Conservation (phyloP, 345 rosid species). For the Kernera saxatilis region DNA sequence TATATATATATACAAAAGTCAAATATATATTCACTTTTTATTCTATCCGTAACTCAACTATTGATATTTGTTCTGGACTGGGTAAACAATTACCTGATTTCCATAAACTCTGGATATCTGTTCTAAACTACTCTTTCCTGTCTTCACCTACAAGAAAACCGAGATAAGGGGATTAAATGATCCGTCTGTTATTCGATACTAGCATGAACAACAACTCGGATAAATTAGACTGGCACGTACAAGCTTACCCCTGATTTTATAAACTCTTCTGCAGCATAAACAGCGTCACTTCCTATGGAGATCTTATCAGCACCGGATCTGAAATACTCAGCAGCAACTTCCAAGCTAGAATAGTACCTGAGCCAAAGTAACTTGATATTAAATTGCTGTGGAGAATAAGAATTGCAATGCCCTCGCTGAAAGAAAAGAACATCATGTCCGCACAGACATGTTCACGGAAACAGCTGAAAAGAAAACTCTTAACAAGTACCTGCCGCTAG, state of each 20-base stretch:
- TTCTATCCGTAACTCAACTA: slow-evolving; percentile 3
- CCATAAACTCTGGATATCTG: slow-evolving; percentile 94
- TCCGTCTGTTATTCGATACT: not conserved
- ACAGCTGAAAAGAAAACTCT: not conserved
- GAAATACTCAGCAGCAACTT: slow-evolving; percentile 96
- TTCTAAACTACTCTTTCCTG: slow-evolving; percentile 87
- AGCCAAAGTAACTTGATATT: not conserved
- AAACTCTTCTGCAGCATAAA: slow-evolving; percentile 86
- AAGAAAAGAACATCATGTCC: not conserved
- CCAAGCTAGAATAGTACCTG: slow-evolving; percentile 96
- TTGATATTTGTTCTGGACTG: not conserved
- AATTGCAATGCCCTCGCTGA: not conserved
- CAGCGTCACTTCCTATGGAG: slow-evolving; percentile 97
- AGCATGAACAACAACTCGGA: slow-evolving; percentile 4
- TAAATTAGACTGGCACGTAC: not conserved
- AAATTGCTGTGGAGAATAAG: not conserved
- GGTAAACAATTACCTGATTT: slow-evolving; percentile 61
- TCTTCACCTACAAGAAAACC: slow-evolving; percentile 50
- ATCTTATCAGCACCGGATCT: slow-evolving; percentile 97
- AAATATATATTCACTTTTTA: not conserved
- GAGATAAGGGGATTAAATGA: not conserved
- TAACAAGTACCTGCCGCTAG: slow-evolving; percentile 72
- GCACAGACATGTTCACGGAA: not conserved
- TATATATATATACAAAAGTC: not conserved
- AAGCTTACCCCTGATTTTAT: slow-evolving; percentile 65